Base-by-base conservation (phyloP, 441 rosid genomes). In the Cnidoscolus chayamansa region DNA sequence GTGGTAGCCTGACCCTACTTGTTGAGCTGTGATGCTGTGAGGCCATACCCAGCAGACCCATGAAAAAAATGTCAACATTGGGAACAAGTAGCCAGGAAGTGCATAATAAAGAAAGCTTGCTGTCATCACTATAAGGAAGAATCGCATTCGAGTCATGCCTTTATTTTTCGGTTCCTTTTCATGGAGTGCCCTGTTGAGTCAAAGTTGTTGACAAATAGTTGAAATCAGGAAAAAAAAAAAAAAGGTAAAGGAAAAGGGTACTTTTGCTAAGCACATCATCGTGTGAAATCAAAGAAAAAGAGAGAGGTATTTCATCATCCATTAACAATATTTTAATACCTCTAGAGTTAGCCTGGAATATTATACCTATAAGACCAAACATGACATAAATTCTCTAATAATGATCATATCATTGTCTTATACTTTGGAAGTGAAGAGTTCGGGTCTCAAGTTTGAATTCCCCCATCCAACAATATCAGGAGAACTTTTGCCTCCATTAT, bases 11-110 rank as follows among this genome's bases (percentile, higher is more conserved):
- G 98, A 94, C 1, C 98, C 98, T 7, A 94, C 73, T 67, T 94
- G 97, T 77, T 94, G 98, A 51, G 98, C 98, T 4, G 96, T 89
- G 80, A 92, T 82, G 80, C 86, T 90, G 50, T 67, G 71, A 2
- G 98, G 97, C 93, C 92, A 90, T 32, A 61, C 89, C 98, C 97
- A 94, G 74, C 98, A 94, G n/a, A 92, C 94, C 98, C 97, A 94
- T 12, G 98, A 92, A 86, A 94, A 94, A 83, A 94, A 94, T 2
- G 98, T 90, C 83, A 94, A 80, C 65, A 94, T 87, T 10, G 91
- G 89, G 81, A 94, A 85, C 43, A 94, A 80, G 77, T 94, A 94
- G 59, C 98, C 98, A 0, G 98, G 98, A 25, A 94, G 76, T 1
- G 88, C 84, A 50, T 89, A 94, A 80, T 94, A 94, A n/a, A 76